Evolutionary conservation across 139 green algal species (phyloP).

Genomic region (Asterochloris sp.): DNA sequence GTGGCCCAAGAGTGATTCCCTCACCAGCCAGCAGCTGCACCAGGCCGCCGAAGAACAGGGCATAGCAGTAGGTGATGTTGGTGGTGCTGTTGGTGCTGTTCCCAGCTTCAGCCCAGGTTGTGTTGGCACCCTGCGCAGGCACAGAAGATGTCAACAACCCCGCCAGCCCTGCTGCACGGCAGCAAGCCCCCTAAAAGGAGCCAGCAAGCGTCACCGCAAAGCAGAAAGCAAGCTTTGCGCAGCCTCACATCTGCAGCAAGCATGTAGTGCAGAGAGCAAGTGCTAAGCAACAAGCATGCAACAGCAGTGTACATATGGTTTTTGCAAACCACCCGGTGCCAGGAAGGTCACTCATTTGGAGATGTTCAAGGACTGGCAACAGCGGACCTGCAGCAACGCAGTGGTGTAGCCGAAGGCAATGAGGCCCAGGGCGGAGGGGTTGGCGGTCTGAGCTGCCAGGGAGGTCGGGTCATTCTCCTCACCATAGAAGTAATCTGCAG

Average conservation of each 20-base stretch:
- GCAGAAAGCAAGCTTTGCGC: too few species aligned
- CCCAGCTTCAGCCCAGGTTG: conserved; percentile 21
- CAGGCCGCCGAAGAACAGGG: conserved; percentile 59
- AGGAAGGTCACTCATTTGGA: neutral
- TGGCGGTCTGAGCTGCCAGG: conserved; percentile 10
- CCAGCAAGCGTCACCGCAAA: too few species aligned
- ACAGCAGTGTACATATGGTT: too few species aligned
- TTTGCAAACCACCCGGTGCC: neutral
- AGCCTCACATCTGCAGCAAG: too few species aligned
- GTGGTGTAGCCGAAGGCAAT: conserved; percentile 37
- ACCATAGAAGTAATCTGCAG: neutral
- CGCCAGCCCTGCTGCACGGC: too few species aligned
- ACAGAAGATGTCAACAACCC: neutral
- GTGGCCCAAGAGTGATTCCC: neutral
- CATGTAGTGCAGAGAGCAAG: too few species aligned
- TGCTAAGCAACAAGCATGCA: too few species aligned
- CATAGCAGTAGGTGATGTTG: conserved; percentile 37
- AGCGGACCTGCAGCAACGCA: conserved; percentile 21
- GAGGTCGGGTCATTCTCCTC: neutral
- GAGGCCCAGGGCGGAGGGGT: conserved; percentile 32
- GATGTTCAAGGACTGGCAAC: too few species aligned
- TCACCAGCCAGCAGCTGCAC: conserved; percentile 48
- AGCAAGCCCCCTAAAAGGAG: too few species aligned
- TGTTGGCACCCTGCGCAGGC: conserved; percentile 24
- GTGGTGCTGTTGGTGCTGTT: neutral